Evolutionary conservation across 192 early-diverging fungal species (phyloP).

Genomic region (Globomyces pollinis-pini): DNA sequence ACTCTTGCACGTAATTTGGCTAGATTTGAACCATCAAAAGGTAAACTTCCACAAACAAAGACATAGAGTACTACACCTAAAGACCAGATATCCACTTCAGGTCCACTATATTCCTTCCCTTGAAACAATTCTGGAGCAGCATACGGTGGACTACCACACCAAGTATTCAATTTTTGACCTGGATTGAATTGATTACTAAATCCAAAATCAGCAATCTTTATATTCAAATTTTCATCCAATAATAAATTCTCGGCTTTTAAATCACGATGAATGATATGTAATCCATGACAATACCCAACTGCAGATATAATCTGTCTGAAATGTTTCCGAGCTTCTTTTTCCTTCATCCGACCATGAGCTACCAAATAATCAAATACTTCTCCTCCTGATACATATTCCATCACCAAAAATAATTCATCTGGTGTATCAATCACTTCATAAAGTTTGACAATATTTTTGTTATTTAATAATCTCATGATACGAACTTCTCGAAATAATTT

Average conservation of each 20-base stretch:
- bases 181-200: constrained; percentile 55
- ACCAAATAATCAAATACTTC: constrained; percentile 61
- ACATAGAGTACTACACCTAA: constrained; percentile 86
- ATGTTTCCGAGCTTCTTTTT: constrained; percentile 50
- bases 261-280: constrained; percentile 52
- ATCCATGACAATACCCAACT: constrained; percentile 48
- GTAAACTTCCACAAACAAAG: constrained; percentile 62
- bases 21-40: constrained; percentile 56
- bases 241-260: constrained; percentile 55
- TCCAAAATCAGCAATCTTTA: constrained; percentile 61
- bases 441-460: constrained; percentile 50
- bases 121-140: constrained; percentile 54
- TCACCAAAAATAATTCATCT: constrained; percentile 51
- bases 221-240: constrained; percentile 52
- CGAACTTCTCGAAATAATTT: constrained; percentile 58
- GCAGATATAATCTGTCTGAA: constrained; percentile 53
- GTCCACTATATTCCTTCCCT: constrained; percentile 82
- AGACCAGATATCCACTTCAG: constrained; percentile 95
- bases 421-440: constrained; percentile 64
- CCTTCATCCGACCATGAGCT: constrained; percentile 57
- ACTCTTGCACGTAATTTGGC: constrained; percentile 46
- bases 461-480: constrained; percentile 54
- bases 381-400: constrained; percentile 55
- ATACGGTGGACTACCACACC: constrained; percentile 57
- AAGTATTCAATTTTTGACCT: constrained; percentile 50